Evolutionary conservation across 257 asterid species (phyloP), one percentile per base, ranked within the genome.

Genomic region (Nicotiana undulata): DNA sequence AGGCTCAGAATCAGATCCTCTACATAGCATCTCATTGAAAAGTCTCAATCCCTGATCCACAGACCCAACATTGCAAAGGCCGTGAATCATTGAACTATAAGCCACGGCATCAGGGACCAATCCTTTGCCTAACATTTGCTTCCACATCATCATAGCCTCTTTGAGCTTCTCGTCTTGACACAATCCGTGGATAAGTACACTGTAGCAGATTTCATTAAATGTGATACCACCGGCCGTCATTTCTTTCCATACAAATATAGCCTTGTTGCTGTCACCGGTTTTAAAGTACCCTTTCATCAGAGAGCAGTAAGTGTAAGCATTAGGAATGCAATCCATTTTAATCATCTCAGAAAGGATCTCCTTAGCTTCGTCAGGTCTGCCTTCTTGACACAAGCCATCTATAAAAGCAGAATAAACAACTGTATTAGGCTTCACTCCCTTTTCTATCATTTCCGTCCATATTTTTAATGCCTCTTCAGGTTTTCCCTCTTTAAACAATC

Each of bases 81-180:
- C 98, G 46, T 91, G 91, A 51, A 96, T 94, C 92, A 96, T 89
- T 63, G 98, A 94, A 86, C 87, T 92, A 86, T 94, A 94, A 75
- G 98, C 89, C 82, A 96, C 97, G 12, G 83, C 91, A 83, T 96
- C 99, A 46, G 94, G 94, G 63, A 80, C 83, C 61, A 86, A 81
- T 65, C 97, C 98, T 86, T 87, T 96, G 64, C 90, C 85, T 84
- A 91, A 76, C 84, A 96, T 86, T 15, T 87, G 95, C 80, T 89
- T 90, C 99, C 99, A 96, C 32, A 91, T 86, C 87, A 86, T 89
- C 87, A 86, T 83, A 76, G 98, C 99, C 81, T 89, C 96, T 85
- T 86, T 89, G 83, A 90, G 56, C 86, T 85, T 94, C 81, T 97
- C 99, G 46, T 88, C 87, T 82, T 87, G 86, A 75, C 97, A 94